Evolutionary conservation across 1,139 yeast genomes (phyloP), one percentile per base, ranked within the genome.

Genomic region (Petasospora rhodanensis): DNA sequence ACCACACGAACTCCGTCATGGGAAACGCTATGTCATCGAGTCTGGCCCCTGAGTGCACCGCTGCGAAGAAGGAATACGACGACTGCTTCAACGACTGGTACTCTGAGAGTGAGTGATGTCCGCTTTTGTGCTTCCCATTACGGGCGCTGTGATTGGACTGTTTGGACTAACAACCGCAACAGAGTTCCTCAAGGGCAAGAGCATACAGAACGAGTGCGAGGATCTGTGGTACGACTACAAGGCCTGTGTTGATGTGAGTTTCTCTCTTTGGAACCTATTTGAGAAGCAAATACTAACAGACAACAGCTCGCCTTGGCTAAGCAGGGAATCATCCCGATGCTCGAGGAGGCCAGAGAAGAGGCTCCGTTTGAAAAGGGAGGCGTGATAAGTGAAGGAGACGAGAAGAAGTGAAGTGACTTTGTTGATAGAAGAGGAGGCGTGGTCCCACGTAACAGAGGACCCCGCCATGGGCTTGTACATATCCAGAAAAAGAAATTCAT

Each of bases 31-130:
- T 89, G 94, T 87, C 96, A 17, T 80, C 84, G 8, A 86, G 96
- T 41, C 84, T 91, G 68, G 97, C 97, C 26, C 96, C 96, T 15
- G 97, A 91, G 62, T 91, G 98, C 61, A 86, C 95, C 15, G 83
- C 79, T 24, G 74, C 82, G 43, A 91, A 91, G 59, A 76, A 76
- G 47, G 73, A 77, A 49, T 91, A 91, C 55, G 97, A 91, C 55
- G 82, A 80, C 53, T 91, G 98, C 58, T 91, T 91, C 65, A 87
- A 86, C 61, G 73, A 73, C 47, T 91, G 97, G 97, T 91, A 91
- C 58, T 79, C 93, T n/a, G 96, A 89, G 51, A 83, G 72, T 66
- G 45, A 35, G 69, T 62, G 10, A 7, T 25, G 19, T 19, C 9
- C n/a, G 29, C 18, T 17, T 19, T 16, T 14, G n/a, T n/a, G n/a